Conservation (phyloP, 345 rosid genomes). For the Eucalyptus regnans region DNA sequence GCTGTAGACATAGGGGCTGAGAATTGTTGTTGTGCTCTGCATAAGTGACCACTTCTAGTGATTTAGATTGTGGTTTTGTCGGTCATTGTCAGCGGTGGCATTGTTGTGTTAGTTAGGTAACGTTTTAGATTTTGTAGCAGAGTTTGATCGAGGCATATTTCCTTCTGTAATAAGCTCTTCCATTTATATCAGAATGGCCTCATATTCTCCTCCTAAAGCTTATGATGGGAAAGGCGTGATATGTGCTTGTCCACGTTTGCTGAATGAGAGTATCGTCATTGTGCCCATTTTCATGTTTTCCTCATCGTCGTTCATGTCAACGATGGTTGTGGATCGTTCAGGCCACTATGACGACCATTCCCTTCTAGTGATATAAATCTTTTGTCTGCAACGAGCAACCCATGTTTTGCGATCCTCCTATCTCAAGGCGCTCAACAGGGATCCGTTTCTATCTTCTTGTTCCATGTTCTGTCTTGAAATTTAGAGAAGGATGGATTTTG, state of each 20-base stretch:
- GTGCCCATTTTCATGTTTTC: background rate
- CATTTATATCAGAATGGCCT: background rate
- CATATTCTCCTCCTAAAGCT: background rate
- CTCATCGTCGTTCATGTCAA: background rate
- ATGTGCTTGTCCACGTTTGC: background rate
- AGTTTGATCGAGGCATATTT: background rate
- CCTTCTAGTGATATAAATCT: background rate
- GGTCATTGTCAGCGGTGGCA: accelerated
- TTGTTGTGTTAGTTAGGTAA: background rate
- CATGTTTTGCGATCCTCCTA: too few relatives aligned
- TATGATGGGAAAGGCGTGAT: background rate
- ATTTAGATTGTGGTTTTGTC: background rate
- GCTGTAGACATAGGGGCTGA: slow-evolving; percentile 49
- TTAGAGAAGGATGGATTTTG: too few relatives aligned
- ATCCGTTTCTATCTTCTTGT: too few relatives aligned
- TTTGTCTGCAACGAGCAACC: background rate
- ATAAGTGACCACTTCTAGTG: slow-evolving; percentile 17
- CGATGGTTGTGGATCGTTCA: background rate
- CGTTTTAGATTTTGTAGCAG: background rate
- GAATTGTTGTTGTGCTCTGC: slow-evolving; percentile 57
- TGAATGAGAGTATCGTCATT: background rate
- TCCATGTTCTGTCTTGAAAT: too few relatives aligned
- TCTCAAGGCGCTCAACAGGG: too few relatives aligned
- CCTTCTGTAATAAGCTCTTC: background rate
- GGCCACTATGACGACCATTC: background rate